These are phyloP conservation scores for Paspalum notatum DNA, from an alignment of 176 grass and related monocot species.

Conservation along the genomic window DNA sequence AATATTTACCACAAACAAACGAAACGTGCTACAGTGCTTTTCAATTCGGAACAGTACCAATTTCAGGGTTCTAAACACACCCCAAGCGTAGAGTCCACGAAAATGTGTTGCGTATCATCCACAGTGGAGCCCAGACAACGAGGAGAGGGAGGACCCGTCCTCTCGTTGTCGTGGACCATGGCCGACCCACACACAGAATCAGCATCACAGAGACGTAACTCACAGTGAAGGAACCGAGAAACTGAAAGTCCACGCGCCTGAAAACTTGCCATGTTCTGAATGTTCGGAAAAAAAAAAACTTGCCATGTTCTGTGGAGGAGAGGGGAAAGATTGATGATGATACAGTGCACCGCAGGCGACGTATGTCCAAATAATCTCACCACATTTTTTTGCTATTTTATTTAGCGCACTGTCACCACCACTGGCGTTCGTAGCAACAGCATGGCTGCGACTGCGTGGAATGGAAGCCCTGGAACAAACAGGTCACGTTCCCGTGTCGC, in stretches of 20 bases:
- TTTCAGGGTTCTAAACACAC: too few relatives aligned
- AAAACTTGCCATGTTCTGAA: neutral
- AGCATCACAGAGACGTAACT: neutral
- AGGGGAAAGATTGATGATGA: neutral
- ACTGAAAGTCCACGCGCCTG: slow-evolving; percentile 1
- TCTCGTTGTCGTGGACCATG: neutral
- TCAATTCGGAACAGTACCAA: too few relatives aligned
- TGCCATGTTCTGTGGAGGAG: slow-evolving; percentile 21
- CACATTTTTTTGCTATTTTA: neutral
- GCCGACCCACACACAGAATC: neutral
- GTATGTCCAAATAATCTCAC: neutral
- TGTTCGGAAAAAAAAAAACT: too few relatives aligned
- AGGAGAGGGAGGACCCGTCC: neutral
- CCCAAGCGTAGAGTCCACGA: neutral
- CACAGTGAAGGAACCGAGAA: neutral
- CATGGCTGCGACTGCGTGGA: too few relatives aligned
- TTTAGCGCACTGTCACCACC: neutral
- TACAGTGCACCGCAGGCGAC: neutral
- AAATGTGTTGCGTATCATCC: neutral
- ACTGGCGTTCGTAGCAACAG: neutral
- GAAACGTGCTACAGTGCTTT: too few relatives aligned
- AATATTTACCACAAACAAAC: too few relatives aligned
- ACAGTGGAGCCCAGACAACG: neutral
- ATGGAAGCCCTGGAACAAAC: too few relatives aligned
- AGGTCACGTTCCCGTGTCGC: too few relatives aligned